phyloP scores from a whole-genome alignment of 148 eudicot species.

The Diospyros lotus region DNA sequence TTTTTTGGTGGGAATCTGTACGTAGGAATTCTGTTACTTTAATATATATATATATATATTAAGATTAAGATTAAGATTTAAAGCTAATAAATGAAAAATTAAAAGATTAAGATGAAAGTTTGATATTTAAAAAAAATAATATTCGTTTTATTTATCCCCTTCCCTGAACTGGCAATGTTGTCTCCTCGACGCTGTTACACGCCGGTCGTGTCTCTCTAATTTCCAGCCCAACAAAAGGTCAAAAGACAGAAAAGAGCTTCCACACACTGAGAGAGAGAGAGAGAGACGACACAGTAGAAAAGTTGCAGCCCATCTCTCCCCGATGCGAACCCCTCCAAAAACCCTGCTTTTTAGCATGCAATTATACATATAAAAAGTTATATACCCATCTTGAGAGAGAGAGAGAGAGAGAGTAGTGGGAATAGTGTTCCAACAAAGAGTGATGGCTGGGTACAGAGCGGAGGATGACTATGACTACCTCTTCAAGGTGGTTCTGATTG shows the following conservation, averaged over 20 bases:
- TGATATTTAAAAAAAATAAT: no score
- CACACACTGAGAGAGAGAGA: not conserved
- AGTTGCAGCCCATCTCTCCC: not conserved
- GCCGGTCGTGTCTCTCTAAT: not conserved
- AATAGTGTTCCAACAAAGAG: not conserved
- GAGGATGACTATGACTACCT: constrained; percentile 29
- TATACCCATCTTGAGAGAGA: not conserved
- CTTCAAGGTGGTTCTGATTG: constrained; percentile 27
- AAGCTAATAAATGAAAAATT: no score
- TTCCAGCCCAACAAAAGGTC: not conserved
- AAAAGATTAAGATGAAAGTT: no score
- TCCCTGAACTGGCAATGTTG: no score
- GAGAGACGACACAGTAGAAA: not conserved
- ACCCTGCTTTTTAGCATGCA: not conserved
- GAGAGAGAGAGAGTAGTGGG: not conserved
- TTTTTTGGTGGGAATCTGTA: no score
- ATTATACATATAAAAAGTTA: not conserved
- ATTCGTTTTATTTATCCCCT: no score
- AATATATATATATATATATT: no score
- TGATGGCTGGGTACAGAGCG: constrained; percentile 25
- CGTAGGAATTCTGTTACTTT: no score
- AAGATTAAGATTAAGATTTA: no score
- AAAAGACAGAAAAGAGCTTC: not conserved
- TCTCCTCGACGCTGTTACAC: no score
- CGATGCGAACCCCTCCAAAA: not conserved